Percentiles rank a stretch among this genome's conserved stretches.
phyloP scores from a whole-genome alignment of 73 alveolate species.

The Diophrys sp. region DNA sequence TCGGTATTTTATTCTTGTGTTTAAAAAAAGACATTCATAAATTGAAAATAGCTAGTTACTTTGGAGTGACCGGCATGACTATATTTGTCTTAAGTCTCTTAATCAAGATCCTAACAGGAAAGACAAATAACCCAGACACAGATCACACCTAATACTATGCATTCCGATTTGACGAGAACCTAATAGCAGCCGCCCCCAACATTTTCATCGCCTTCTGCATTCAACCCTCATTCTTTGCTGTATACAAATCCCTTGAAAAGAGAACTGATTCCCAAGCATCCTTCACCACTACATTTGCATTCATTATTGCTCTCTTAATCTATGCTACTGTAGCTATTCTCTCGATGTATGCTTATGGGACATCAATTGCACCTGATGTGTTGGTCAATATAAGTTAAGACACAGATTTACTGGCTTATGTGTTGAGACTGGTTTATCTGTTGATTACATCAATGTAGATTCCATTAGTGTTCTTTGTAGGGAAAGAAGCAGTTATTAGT shows the following conservation, averaged over 20 bases:
- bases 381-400: conserved; percentile 19
- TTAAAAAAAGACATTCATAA: conserved; percentile 18
- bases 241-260: conserved; percentile 3
- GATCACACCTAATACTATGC: neutral
- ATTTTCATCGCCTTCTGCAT: conserved; percentile 6
- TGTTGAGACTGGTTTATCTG: conserved; percentile 3
- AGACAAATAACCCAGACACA: conserved; percentile 1
- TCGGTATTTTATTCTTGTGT: conserved; percentile 4
- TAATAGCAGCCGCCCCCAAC: conserved; percentile 7
- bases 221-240: conserved; percentile 28
- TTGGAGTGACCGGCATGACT: neutral
- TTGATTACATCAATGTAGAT: conserved; percentile 18
- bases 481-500: conserved; percentile 20
- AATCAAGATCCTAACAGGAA: neutral
- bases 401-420: neutral
- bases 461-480: conserved; percentile 30
- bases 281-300: neutral
- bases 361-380: conserved; percentile 8
- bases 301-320: neutral
- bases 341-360: conserved; percentile 13
- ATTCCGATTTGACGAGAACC: neutral
- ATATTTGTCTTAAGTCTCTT: conserved; percentile 1
- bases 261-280: neutral
- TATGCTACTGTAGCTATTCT: conserved; percentile 10
- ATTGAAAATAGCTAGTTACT: conserved; percentile 11